phyloP scores from a whole-genome alignment of 163 green algal genomes.

The Chlamydomonas reinhardtii region DNA sequence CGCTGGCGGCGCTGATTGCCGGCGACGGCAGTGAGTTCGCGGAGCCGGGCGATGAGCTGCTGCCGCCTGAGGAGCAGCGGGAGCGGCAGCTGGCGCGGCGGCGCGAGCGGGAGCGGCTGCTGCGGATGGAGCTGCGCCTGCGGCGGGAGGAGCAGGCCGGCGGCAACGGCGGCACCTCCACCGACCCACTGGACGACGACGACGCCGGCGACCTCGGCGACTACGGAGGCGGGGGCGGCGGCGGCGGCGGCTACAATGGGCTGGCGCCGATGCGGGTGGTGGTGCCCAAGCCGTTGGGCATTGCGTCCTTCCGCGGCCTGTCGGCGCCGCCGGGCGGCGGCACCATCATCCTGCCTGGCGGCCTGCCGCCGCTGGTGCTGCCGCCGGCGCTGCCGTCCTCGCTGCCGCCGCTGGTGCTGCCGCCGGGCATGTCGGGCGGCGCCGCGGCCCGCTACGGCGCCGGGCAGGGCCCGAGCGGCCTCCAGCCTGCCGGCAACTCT shows the following conservation, averaged over 20 bases:
- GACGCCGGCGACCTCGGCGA: background rate
- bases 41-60: background rate
- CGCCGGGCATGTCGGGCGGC: too few relatives aligned
- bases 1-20: background rate
- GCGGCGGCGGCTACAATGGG: too few relatives aligned
- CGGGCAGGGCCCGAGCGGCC: too few relatives aligned
- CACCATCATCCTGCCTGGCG: background rate
- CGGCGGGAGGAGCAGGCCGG: constrained; percentile 6
- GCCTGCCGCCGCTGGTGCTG: constrained; percentile 30
- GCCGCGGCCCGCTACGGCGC: background rate
- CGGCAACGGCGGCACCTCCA: background rate
- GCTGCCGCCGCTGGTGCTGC: background rate
- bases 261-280: too few relatives aligned
- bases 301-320: too few relatives aligned
- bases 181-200: background rate
- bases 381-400: constrained; percentile 33
- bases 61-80: constrained; percentile 19
- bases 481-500: background rate
- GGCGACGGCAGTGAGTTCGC: background rate
- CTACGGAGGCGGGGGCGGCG: background rate
- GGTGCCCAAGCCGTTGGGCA: too few relatives aligned
- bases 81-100: constrained; percentile 20
- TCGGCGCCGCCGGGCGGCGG: background rate
- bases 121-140: constrained; percentile 14
- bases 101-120: constrained; percentile 25